phyloP scores from a whole-genome alignment of 768 basidiomycete species.

The Hericium rajendrae region DNA sequence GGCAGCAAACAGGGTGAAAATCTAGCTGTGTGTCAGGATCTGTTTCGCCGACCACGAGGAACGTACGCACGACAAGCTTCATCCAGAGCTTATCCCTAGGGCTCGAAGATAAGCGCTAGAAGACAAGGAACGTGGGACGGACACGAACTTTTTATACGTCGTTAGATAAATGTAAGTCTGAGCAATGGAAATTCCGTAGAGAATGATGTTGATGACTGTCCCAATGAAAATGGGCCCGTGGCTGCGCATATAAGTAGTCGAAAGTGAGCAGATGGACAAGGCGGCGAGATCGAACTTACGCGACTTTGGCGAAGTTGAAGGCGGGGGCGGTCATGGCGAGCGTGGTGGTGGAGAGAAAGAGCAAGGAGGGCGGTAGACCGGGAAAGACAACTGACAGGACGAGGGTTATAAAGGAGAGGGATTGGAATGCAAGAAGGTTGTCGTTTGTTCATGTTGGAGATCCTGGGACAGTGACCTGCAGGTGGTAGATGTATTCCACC shows the following conservation, averaged over 20 bases:
- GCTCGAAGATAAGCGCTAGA: not conserved
- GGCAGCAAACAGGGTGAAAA: not conserved
- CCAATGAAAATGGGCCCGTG: conserved; percentile 11
- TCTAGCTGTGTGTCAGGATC: not conserved
- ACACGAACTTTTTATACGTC: conserved; percentile 6
- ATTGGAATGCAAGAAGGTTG: not conserved
- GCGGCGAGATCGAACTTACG: not conserved
- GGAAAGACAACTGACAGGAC: not conserved
- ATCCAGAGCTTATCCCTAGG: conserved; percentile 5
- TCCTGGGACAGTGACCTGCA: no score
- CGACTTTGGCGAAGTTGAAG: conserved; percentile 1
- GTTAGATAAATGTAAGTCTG: conserved; percentile 7
- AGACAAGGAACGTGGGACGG: not conserved
- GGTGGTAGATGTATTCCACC: no score
- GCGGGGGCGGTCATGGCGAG: not conserved
- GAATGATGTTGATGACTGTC: conserved; percentile 4
- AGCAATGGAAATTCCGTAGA: conserved; percentile 9
- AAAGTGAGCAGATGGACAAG: not conserved
- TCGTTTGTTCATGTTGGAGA: no score
- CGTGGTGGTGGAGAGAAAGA: not conserved
- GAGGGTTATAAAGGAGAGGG: not conserved
- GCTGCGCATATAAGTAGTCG: not conserved
- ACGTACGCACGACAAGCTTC: conserved; percentile 7
- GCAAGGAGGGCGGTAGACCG: not conserved
- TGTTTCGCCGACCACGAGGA: not conserved